A percentile compares a stretch with the other conserved stretches of the same genome.
Conservation (phyloP, 2,329 filamentous ascomycete genomes). For the Fusarium globosum region DNA sequence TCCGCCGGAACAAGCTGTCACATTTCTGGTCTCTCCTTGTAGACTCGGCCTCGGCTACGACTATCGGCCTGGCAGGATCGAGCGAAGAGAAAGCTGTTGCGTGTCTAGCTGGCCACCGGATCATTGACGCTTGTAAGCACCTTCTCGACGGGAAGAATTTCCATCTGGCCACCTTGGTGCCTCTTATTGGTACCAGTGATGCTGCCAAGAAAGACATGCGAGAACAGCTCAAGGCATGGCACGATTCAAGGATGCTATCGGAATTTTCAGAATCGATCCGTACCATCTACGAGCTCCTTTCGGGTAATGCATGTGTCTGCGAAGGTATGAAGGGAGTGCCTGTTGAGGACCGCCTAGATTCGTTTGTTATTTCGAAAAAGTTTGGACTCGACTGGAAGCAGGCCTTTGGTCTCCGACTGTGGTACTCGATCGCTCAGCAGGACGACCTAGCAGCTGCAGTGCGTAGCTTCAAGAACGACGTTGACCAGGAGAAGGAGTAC, state of each 20-base stretch:
- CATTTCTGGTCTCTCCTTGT: constrained; percentile 75
- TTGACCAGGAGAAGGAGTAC: constrained; percentile 77
- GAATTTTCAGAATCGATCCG: constrained; percentile 89
- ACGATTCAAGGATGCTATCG: constrained; percentile 81
- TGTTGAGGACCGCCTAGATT: constrained; percentile 81
- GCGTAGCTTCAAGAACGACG: constrained; percentile 76
- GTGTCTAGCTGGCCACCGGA: constrained; percentile 79
- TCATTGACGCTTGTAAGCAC: constrained; percentile 84
- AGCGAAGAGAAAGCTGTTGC: constrained; percentile 87
- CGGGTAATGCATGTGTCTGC: constrained; percentile 87
- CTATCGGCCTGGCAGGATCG: constrained; percentile 68
- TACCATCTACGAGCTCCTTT: constrained; percentile 87
- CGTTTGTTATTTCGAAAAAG: constrained; percentile 83
- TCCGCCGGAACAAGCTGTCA: constrained; percentile 73
- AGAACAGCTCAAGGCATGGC: constrained; percentile 86
- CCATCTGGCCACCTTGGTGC: constrained; percentile 84
- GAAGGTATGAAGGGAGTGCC: constrained; percentile 79
- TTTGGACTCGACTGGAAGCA: constrained; percentile 95
- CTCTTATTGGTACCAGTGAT: constrained; percentile 81
- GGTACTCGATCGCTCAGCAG: constrained; percentile 80
- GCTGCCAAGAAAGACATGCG: constrained; percentile 78
- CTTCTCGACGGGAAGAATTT: constrained; percentile 82
- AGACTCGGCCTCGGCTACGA: constrained; percentile 65
- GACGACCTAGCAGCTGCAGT: constrained; percentile 81
- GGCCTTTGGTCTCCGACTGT: constrained; percentile 89